These are phyloP conservation scores for Tolypocladium cylindrosporum DNA, from an alignment of 2,329 filamentous ascomycete genomes.

Conservation along the genomic window DNA sequence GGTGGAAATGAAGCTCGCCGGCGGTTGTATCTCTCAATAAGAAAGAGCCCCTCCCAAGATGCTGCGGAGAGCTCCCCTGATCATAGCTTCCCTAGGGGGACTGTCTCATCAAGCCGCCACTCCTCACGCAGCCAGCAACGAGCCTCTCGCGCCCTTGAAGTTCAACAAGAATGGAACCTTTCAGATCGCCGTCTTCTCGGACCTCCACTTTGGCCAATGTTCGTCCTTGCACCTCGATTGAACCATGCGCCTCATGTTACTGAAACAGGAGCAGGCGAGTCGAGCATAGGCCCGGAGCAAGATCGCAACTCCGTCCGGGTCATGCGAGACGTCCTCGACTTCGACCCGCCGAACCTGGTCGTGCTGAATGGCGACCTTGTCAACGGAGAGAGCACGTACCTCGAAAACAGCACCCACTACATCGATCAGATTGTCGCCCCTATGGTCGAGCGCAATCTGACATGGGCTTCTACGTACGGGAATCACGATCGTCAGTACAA, in stretches of 20 bases:
- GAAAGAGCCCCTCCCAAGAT: not conserved
- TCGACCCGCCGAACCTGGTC: constrained; percentile 48
- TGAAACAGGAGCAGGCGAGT: not conserved
- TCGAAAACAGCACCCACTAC: constrained; percentile 44
- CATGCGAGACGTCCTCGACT: constrained; percentile 46
- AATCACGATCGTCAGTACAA: constrained; percentile 59
- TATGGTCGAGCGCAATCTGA: constrained; percentile 41
- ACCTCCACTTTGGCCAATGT: constrained; percentile 65
- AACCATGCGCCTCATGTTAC: not conserved
- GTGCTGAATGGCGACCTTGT: constrained; percentile 65
- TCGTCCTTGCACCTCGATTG: constrained; percentile 9
- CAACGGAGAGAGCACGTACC: constrained; percentile 52
- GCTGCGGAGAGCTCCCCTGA: not conserved
- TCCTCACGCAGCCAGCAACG: not conserved
- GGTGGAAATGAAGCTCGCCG: not conserved
- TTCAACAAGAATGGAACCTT: constrained; percentile 37
- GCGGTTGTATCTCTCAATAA: not conserved
- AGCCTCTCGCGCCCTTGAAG: not conserved
- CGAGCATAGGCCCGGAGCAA: constrained; percentile 26
- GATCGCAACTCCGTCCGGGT: constrained; percentile 48
- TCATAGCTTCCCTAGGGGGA: not conserved
- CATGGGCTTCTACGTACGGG: constrained; percentile 61
- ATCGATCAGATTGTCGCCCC: constrained; percentile 50
- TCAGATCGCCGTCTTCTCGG: constrained; percentile 52
- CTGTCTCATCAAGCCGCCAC: not conserved